phyloP scores from a whole-genome alignment of 345 rosid species.

The Aquilaria yunnanensis region DNA sequence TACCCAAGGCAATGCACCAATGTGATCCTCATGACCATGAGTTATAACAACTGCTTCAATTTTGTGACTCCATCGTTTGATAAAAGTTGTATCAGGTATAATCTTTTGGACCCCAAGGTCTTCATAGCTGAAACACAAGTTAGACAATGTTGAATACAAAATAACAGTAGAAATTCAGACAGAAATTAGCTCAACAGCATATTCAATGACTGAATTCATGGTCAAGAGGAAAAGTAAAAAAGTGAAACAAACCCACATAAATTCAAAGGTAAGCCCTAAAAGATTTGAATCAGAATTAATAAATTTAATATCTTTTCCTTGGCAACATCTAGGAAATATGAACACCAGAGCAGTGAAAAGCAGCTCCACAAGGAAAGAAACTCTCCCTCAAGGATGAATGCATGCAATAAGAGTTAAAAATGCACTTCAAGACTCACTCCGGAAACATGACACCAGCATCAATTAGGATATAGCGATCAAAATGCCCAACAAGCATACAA shows the following conservation, averaged over 20 bases:
- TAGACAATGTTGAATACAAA: constrained; percentile 13
- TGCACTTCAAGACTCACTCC: constrained; percentile 56
- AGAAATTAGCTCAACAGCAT: neutral
- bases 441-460: constrained; percentile 99
- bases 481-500: constrained; percentile 98
- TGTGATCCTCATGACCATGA: constrained; percentile 99
- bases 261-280: neutral
- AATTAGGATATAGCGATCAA: constrained; percentile 84
- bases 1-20: constrained; percentile 99
- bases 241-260: neutral
- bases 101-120: constrained; percentile 95
- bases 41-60: constrained; percentile 97
- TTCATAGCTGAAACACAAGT: constrained; percentile 55
- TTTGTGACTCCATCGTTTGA: constrained; percentile 89
- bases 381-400: constrained; percentile 2
- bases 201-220: neutral
- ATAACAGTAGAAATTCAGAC: neutral
- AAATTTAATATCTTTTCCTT: constrained; percentile 6
- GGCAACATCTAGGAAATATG: too few species aligned
- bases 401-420: constrained; percentile 11
- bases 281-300: neutral
- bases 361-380: neutral
- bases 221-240: neutral
- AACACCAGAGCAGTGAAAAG: neutral
- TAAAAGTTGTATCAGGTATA: constrained; percentile 93